These are phyloP conservation scores for Plasmodium vinckei DNA, from an alignment of 169 alveolate species.

Conservation along the genomic window DNA sequence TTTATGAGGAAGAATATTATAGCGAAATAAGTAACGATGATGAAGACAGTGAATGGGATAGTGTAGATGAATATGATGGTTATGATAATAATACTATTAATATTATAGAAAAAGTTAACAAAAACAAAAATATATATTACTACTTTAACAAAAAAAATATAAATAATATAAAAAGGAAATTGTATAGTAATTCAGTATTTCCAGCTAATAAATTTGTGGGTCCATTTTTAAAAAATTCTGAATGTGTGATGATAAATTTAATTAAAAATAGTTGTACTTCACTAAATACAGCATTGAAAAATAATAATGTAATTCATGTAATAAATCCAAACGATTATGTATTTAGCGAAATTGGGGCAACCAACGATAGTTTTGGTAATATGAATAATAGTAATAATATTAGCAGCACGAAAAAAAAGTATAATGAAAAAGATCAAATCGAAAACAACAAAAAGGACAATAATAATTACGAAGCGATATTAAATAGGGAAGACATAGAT, in stretches of 20 bases:
- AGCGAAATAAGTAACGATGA: not conserved
- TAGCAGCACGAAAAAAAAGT: not conserved
- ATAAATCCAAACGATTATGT: conserved; percentile 47
- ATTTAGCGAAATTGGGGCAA: conserved; percentile 14
- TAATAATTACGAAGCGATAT: conserved; percentile 1
- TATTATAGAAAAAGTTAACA: not conserved
- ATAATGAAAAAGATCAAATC: not conserved
- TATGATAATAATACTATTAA: not conserved
- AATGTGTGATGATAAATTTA: conserved; percentile 60
- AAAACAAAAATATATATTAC: conserved; percentile 19
- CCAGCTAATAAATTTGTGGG: conserved; percentile 67
- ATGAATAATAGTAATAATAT: not conserved
- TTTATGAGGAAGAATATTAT: not conserved
- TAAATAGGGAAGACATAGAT: conserved; percentile 21
- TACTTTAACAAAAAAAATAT: too few species aligned
- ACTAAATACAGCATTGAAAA: conserved; percentile 62
- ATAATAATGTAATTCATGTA: conserved; percentile 54
- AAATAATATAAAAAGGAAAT: conserved; percentile 18
- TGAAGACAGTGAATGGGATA: not conserved
- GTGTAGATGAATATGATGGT: not conserved
- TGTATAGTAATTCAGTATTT: conserved; percentile 23
- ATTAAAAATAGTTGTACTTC: conserved; percentile 75
- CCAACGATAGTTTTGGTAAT: not conserved
- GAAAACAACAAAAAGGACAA: not conserved
- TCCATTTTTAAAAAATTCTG: conserved; percentile 58